Evolutionary conservation across 768 basidiomycete species (phyloP).

Genomic region (Wakefieldia striispora): DNA sequence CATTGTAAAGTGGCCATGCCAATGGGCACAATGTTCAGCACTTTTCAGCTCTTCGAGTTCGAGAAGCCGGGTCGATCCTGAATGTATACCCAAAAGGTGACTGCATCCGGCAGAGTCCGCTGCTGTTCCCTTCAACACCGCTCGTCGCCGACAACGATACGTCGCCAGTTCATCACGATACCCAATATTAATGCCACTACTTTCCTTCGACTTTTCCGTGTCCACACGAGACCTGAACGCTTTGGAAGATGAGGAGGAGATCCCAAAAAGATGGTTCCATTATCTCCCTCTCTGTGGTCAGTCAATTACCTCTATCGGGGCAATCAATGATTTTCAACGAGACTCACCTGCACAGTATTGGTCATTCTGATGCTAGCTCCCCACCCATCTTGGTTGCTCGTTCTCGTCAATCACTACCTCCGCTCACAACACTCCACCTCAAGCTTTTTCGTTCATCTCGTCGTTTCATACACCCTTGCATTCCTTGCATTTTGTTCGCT

Average conservation of each 20-base stretch:
- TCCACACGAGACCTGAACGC: slow-evolving; percentile 11
- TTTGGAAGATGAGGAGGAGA: slow-evolving; percentile 33
- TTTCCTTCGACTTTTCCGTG: slow-evolving; percentile 27
- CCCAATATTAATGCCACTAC: slow-evolving; percentile 26
- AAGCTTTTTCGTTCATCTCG: slow-evolving; percentile 52
- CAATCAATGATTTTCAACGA: slow-evolving; percentile 1
- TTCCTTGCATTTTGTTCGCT: slow-evolving; percentile 73
- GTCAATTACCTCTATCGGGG: slow-evolving; percentile 15
- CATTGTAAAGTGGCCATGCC: too few relatives aligned
- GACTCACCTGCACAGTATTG: slow-evolving; percentile 34
- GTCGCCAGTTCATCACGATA: background rate
- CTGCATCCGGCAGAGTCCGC: too few relatives aligned
- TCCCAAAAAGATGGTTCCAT: slow-evolving; percentile 52
- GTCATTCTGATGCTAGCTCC: slow-evolving; percentile 63
- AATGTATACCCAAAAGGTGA: too few relatives aligned
- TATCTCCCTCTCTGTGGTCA: slow-evolving; percentile 57
- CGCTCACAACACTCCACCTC: slow-evolving; percentile 46
- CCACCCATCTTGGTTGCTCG: slow-evolving; percentile 68
- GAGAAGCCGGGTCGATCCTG: too few relatives aligned
- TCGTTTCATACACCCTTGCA: slow-evolving; percentile 60
- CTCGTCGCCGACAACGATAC: background rate
- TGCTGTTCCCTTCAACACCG: background rate
- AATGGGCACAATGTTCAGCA: too few relatives aligned
- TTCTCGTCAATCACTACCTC: slow-evolving; percentile 68
- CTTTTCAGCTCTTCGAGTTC: too few relatives aligned